Evolutionary conservation across 1,284 basidiomycete species (phyloP), one percentile per base, ranked within the genome.

Genomic region (Pisolithus thermaeus): DNA sequence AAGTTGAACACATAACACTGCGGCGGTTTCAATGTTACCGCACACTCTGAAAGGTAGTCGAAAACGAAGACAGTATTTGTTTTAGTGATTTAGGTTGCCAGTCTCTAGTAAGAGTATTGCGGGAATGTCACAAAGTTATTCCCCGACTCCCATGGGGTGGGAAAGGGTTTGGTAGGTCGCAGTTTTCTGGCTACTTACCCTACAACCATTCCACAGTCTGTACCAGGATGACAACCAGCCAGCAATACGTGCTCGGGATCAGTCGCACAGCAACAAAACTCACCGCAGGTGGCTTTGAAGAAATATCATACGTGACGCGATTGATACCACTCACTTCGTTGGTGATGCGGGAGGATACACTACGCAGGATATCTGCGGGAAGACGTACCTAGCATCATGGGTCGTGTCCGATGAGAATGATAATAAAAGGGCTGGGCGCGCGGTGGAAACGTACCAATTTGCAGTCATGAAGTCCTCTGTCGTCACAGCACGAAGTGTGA

Each of bases 401-500:
- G 37, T 46, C 40, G 50, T 44, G 18, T 23, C 18, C 14, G 32
- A 35, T 39, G 2, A 41, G 38, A 22, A 47, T 32, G 23, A 46
- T 8, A 38, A 30, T 27, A 14, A 3, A 42, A 49, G 51, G 27
- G 16, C 20, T 9, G 22, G 39, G 27, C 7, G 32, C 4, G 14
- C 14, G 12, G 32, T 45, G 20, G 1, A 18, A 41, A 60, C 69
- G 18, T 60, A 92, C 92, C 94, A 97, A 69, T 97, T 93, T 32
- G 94, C 94, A 8, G 94, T 97, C 94, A 97, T 97, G 66, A 97
- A 97, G 70, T 97, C 94, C 67, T 97, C 92, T 14, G 91, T 87
- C 63, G 90, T 86, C 16, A 97, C 94, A 23, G 94, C 94, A 52
- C 94, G 82, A 47, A 97, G 74, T 1, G 90, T 90, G 55, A 96